Base-by-base conservation (phyloP, 2,329 filamentous ascomycete species). In the Aspergillus thermomutatus region DNA sequence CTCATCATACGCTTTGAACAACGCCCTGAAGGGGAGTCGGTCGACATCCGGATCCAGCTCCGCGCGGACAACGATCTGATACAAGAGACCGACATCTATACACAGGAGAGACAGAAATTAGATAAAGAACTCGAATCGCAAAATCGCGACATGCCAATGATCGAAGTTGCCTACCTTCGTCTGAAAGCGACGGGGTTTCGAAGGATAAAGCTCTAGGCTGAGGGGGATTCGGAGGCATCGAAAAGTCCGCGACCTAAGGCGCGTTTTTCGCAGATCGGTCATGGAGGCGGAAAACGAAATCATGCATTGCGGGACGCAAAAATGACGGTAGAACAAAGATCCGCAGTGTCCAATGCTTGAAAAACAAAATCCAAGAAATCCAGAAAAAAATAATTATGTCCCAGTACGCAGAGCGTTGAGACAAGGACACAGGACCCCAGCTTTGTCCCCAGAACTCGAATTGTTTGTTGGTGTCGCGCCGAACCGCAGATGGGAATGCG, bases 1-100 rank as follows among this genome's bases (percentile, higher is more conserved):
- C 55, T 84, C 80, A 68, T 94, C 88, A 70, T 95, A 95, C 28
- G 91, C 90, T 53, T 83, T 82, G 74, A 95, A 95, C 19, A 96
- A 82, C 9, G 91, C 90, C 68, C 87, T 86, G 56, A 88, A 91
- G 3, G 90, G 87, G 23, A 89, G 80, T 54, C 83, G 82, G 64
- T 88, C 83, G 50, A 82, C 81, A 55, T 87, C 83, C 1, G 84
- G 80, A 28, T 89, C 81, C 43, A 83, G 78, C 75, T 92, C 85
- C 46, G 90, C 92, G 64, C 83, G 81, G 59, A 80, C 79, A 67
- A 95, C 87, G 67, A 96, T 90, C 57, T 88, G 82, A 73, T 91
- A 88, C 56, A 96, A 81, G 60, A 91, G 82, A 60, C 84, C 82
- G 72, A 96, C 89, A 77, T 95, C 92, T 92, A 62, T 19, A 48